These are phyloP conservation scores for Claviceps humidiphila DNA, from an alignment of 2,329 filamentous ascomycete genomes.

Conservation along the genomic window DNA sequence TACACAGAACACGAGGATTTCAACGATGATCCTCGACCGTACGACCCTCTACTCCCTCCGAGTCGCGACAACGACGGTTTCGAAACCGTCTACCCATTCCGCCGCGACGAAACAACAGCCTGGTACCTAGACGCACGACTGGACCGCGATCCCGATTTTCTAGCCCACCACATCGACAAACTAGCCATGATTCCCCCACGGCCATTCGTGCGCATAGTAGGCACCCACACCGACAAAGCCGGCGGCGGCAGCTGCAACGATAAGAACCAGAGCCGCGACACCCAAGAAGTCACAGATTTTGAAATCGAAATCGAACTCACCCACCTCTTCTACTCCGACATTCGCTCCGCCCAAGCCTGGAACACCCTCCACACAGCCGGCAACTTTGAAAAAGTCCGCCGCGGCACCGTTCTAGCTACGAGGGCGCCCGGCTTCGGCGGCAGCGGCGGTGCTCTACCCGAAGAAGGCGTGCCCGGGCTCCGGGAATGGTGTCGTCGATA, in stretches of 20 bases:
- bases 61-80: constrained; percentile 8
- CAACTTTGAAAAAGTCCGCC: constrained; percentile 46
- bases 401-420: constrained; percentile 47
- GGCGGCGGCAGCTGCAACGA: background rate
- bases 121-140: constrained; percentile 32
- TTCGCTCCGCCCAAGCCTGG: constrained; percentile 26
- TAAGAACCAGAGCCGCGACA: constrained; percentile 27
- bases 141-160: constrained; percentile 28
- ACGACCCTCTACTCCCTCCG: constrained; percentile 14
- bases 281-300: constrained; percentile 44
- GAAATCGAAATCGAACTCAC: constrained; percentile 46
- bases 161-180: constrained; percentile 30
- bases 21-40: constrained; percentile 5
- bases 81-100: constrained; percentile 14
- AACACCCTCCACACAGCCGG: constrained; percentile 35
- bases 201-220: constrained; percentile 37
- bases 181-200: constrained; percentile 37
- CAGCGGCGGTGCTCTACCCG: constrained; percentile 12
- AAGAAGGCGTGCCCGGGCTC: constrained; percentile 19
- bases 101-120: constrained; percentile 17
- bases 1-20: constrained; percentile 25
- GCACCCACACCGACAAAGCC: constrained; percentile 28
- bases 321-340: constrained; percentile 38
- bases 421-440: constrained; percentile 32
- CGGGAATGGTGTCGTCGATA: constrained; percentile 57